Evolutionary conservation across 2,329 filamentous ascomycete species (phyloP).

Genomic region (Neonectria coccinea): DNA sequence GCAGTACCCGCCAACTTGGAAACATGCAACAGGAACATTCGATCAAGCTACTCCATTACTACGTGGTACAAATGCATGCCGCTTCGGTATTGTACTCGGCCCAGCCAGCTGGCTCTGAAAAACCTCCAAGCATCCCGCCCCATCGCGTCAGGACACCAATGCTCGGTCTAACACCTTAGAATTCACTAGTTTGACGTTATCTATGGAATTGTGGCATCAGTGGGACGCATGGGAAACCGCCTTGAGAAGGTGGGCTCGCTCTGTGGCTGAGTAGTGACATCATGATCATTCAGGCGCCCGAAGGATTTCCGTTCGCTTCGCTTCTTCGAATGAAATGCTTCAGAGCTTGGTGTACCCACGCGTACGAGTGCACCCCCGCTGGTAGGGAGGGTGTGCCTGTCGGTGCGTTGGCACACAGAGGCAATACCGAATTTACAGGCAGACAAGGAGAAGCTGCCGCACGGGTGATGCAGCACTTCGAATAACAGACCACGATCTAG

Average conservation of each 20-base stretch:
- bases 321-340: conserved; percentile 26
- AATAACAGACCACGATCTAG: not conserved
- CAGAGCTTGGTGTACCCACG: conserved; percentile 14
- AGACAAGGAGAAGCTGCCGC: conserved; percentile 1
- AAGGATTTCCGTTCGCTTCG: conserved; percentile 34
- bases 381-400: conserved; percentile 15
- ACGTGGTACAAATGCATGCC: conserved; percentile 6
- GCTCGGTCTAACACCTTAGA: conserved; percentile 24
- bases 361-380: conserved; percentile 21
- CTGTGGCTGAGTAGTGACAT: conserved; percentile 41
- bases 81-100: conserved; percentile 40
- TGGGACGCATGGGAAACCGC: conserved; percentile 22
- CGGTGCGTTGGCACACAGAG: conserved; percentile 9
- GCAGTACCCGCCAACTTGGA: conserved; percentile 4
- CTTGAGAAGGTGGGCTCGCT: conserved; percentile 33
- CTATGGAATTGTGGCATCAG: conserved; percentile 32
- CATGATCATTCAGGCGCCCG: conserved; percentile 31
- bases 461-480: not conserved
- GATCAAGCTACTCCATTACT: conserved; percentile 11
- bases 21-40: conserved; percentile 10
- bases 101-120: conserved; percentile 32
- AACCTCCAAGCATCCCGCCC: conserved; percentile 25
- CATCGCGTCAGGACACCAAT: conserved; percentile 36
- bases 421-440: conserved; percentile 6
- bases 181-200: conserved; percentile 26